phyloP scores from a whole-genome alignment of 108 stramenopile species.

The Phaeodactylum tricornutum region DNA sequence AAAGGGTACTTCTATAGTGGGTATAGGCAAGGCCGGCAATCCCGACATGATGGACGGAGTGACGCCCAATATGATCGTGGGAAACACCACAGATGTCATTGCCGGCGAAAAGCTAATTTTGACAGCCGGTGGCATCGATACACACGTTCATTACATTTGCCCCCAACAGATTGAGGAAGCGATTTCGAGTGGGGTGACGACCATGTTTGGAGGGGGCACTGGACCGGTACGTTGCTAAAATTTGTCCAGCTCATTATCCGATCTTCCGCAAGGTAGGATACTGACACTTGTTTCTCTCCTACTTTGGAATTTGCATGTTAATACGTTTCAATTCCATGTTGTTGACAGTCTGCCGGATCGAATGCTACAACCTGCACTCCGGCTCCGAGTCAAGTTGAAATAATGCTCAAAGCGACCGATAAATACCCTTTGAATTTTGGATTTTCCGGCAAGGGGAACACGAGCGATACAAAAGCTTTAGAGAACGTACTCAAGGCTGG shows the following conservation, averaged over 20 bases:
- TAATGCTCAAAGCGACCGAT: slow-evolving; percentile 95
- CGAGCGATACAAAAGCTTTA: slow-evolving; percentile 53
- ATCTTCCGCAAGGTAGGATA: no score
- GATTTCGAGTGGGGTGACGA: slow-evolving; percentile 87
- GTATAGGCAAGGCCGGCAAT: slow-evolving; percentile 97
- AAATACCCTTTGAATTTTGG: slow-evolving; percentile 89
- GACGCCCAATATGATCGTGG: slow-evolving; percentile 73
- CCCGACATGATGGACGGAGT: slow-evolving; percentile 93
- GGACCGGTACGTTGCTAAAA: slow-evolving; percentile 71
- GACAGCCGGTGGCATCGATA: slow-evolving; percentile 94
- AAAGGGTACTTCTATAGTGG: slow-evolving; percentile 83
- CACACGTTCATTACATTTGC: slow-evolving; percentile 97
- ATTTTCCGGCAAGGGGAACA: slow-evolving; percentile 95
- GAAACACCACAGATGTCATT: slow-evolving; percentile 94
- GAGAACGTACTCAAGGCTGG: slow-evolving; percentile 65
- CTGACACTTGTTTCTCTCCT: no score
- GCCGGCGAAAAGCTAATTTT: slow-evolving; percentile 95
- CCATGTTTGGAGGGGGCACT: slow-evolving; percentile 92
- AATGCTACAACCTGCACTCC: slow-evolving; percentile 96
- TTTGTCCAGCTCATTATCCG: no score
- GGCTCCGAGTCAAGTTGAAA: slow-evolving; percentile 83
- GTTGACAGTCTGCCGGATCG: slow-evolving; percentile 64
- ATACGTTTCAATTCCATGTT: no score
- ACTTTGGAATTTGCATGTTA: no score
- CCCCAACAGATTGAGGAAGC: slow-evolving; percentile 95